Evolutionary conservation across 345 rosid species (phyloP).

Genomic region (Citropsis articulata): DNA sequence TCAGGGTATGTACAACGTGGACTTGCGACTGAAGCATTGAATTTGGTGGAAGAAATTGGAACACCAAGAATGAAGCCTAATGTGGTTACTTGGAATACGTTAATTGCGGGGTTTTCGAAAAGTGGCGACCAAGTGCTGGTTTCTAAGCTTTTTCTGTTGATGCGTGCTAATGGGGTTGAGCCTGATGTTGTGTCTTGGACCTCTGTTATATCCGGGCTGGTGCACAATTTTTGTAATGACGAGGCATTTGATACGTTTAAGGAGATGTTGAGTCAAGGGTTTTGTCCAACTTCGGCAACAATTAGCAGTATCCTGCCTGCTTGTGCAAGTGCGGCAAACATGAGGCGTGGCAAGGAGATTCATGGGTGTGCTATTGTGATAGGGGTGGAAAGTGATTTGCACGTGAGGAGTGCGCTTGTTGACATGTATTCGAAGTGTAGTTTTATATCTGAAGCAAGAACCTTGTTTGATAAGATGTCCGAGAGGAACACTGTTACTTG

Average conservation of each 20-base stretch:
- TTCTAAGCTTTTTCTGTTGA: constrained; percentile 41
- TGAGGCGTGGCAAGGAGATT: constrained; percentile 62
- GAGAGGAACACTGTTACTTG: constrained; percentile 63
- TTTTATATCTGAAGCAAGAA: constrained; percentile 53
- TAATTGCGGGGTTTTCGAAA: constrained; percentile 65
- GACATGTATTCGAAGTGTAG: constrained; percentile 91
- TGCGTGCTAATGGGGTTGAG: constrained; percentile 45
- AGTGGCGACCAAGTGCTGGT: constrained; percentile 46
- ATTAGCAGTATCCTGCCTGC: constrained; percentile 74
- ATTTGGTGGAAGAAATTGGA: constrained; percentile 46
- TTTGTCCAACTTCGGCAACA: constrained; percentile 58
- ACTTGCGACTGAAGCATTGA: constrained; percentile 41
- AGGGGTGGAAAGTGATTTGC: constrained; percentile 61
- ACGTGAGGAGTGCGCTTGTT: constrained; percentile 68
- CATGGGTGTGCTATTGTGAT: constrained; percentile 61
- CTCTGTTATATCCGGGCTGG: constrained; percentile 70
- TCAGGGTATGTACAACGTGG: constrained; percentile 63
- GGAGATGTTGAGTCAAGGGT: constrained; percentile 52
- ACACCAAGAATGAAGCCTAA: constrained; percentile 45
- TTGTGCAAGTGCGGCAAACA: constrained; percentile 45
- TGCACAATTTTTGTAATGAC: constrained; percentile 50
- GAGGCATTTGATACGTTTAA: constrained; percentile 59
- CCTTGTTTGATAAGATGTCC: constrained; percentile 45
- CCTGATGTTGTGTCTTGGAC: constrained; percentile 88
- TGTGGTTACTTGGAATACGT: constrained; percentile 66